Base-by-base conservation (phyloP, 2,329 filamentous ascomycete genomes). In the Penicillium capsulatum region DNA sequence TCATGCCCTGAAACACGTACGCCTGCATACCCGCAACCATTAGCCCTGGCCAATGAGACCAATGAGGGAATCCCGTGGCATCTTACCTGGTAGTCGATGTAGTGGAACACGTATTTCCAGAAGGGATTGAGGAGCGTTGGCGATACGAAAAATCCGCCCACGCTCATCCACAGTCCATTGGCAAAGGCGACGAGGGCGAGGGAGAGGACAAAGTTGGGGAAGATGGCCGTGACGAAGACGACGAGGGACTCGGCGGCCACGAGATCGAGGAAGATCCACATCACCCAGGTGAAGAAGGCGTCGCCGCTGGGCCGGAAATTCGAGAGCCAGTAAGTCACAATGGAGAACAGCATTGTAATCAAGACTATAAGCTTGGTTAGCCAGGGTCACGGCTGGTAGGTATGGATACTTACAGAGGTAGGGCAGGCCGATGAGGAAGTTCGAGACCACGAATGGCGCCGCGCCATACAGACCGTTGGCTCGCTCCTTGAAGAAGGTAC, bases 1-100 rank as follows among this genome's bases (percentile, higher is more conserved):
- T 92, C 87, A 94, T 92, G 10, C 86, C 87, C 58, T 91, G 80
- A 60, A 94, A 94, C 3, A 94, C 87, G 54, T 90, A 94, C 29
- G 74, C 71, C 66, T 72, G 24, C 3, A 31, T 4, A 26, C n/a
- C n/a, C n/a, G n/a, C n/a, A n/a, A n/a, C n/a, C n/a, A n/a, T n/a
- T n/a, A n/a, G n/a, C n/a, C n/a, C n/a, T n/a, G n/a, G n/a, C n/a
- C n/a, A n/a, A n/a, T n/a, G n/a, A n/a, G n/a, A n/a, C n/a, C n/a
- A n/a, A n/a, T n/a, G n/a, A n/a, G n/a, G n/a, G n/a, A n/a, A n/a
- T n/a, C n/a, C n/a, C n/a, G n/a, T 15, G 29, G 4, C n/a, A 6
- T 5, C 46, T 26, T 45, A 60, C 77, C 60, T 91, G 86, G 57
- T 94, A 94, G 60, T 94, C 85, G 58, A 90, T 90, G 63, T 90